Evolutionary conservation across 208 protist genomes (phyloP).

Genomic region (Leishmania turanica): DNA sequence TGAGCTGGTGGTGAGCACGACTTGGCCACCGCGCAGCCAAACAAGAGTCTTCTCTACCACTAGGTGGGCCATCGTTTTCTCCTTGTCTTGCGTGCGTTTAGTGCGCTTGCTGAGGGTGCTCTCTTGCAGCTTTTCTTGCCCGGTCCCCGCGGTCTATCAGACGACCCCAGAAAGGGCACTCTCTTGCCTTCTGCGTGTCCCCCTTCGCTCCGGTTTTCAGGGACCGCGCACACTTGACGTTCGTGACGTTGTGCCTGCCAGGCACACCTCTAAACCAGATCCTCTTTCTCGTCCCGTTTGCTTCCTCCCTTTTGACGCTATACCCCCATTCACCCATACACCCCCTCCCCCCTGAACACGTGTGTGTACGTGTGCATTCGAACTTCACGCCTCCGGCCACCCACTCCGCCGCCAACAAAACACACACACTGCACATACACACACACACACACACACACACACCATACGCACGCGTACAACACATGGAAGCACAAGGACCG

Average conservation of each 20-base stretch:
- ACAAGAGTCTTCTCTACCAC: not conserved
- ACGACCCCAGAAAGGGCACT: not conserved
- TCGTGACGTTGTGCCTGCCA: not conserved
- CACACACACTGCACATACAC: not conserved
- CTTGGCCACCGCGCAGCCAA: not conserved
- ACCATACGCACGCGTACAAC: not conserved
- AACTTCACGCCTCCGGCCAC: not conserved
- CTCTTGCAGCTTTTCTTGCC: not conserved
- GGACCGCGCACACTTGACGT: not conserved
- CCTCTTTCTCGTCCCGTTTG: not conserved
- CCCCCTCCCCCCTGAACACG: not conserved
- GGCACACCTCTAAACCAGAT: not conserved
- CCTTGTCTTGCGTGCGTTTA: not conserved
- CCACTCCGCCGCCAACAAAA: not conserved
- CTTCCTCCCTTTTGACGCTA: not conserved
- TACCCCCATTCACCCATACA: too few species aligned
- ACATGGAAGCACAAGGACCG: slow-evolving; percentile 1
- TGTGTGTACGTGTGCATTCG: not conserved
- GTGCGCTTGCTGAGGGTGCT: slow-evolving; percentile 1
- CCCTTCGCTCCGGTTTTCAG: not conserved
- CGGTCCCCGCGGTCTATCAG: not conserved
- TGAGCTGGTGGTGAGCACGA: not conserved
- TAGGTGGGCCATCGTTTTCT: not conserved
- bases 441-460: not conserved
- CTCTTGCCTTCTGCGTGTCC: not conserved